These are phyloP conservation scores for Cinnamomum micranthum DNA, from an alignment of 164 flowering plant species.

Conservation along the genomic window DNA sequence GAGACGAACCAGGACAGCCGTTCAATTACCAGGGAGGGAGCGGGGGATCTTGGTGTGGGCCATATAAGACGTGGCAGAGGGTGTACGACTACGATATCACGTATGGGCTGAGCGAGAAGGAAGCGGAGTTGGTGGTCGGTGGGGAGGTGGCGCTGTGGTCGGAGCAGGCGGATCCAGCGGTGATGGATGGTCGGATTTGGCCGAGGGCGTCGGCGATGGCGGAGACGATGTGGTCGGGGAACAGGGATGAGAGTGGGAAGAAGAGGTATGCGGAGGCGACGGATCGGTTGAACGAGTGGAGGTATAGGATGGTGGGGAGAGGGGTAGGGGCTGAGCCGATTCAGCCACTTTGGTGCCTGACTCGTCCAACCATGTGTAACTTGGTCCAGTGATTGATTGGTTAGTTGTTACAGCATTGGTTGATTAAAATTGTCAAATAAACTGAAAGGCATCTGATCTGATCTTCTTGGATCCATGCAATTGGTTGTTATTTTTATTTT, in stretches of 20 bases:
- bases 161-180: slow-evolving; percentile 82
- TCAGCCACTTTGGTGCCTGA: slow-evolving; percentile 86
- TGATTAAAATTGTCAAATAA: no score
- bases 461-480: no score
- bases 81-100: slow-evolving; percentile 83
- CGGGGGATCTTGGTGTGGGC: slow-evolving; percentile 96
- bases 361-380: slow-evolving; percentile 84
- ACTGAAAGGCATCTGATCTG: no score
- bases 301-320: slow-evolving; percentile 68
- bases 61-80: slow-evolving; percentile 89
- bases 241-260: slow-evolving; percentile 61
- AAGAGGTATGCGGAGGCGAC: slow-evolving; percentile 88
- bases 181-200: slow-evolving; percentile 74
- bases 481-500: no score
- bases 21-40: slow-evolving; percentile 27
- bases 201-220: slow-evolving; percentile 86
- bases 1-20: slow-evolving; percentile 17
- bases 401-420: no score
- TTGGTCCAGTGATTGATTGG: slow-evolving; percentile 28
- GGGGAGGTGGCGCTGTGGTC: slow-evolving; percentile 98
- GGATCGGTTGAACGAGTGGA: slow-evolving; percentile 78
- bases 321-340: slow-evolving; percentile 84
- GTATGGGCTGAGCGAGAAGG: slow-evolving; percentile 51
- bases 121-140: slow-evolving; percentile 69
- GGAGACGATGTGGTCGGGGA: slow-evolving; percentile 87